Base-by-base conservation (phyloP, 2,329 filamentous ascomycete species). In the Arthrobotrys megalospora region DNA sequence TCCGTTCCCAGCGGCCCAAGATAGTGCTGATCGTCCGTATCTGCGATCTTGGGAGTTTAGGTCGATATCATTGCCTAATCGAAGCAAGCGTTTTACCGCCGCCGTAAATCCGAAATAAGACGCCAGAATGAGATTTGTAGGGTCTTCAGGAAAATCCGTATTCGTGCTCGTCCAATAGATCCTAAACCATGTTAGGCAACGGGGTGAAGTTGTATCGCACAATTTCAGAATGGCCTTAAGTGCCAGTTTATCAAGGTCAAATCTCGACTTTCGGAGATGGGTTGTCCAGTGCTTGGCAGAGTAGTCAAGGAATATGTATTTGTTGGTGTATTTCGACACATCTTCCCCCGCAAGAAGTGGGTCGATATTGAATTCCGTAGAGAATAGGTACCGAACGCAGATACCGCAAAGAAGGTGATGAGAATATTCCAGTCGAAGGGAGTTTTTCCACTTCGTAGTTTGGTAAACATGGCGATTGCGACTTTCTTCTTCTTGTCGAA, bases 1-100 rank as follows among this genome's bases (percentile, higher is more conserved):
- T 1, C 55, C 55, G 11, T 19, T 41, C 14, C 6, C 16, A 8
- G 69, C 79, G 21, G 80, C 80, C 43, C 45, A 72, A 32, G 55
- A 50, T 11, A 80, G 63, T 43, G 78, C 66, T 38, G 78, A 32
- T 19, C 55, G 55, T 4, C 62, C 68, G 19, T 55, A 36, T 19
- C 2, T 45, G 0, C 10, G 28, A n/a, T 80, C 75, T 19, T 24
- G 66, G 11, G 43, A 48, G 11, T 79, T 34, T 11, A 36, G 16
- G 1, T 36, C 36, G 1, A 50, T 36, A 7, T 34, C 28, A 8
- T 55, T 6, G 7, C 21, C 62, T 11, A 12, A 62, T 19, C 12
- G 2, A 7, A 75, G 47, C 7, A 67, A 21, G 12, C 60, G 12
- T 4, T 48, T 38, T 3, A 75, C 69, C 4, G 50, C 45, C 10